Evolutionary conservation across 2,329 filamentous ascomycete genomes (phyloP).

Genomic region (Beauveria australis): DNA sequence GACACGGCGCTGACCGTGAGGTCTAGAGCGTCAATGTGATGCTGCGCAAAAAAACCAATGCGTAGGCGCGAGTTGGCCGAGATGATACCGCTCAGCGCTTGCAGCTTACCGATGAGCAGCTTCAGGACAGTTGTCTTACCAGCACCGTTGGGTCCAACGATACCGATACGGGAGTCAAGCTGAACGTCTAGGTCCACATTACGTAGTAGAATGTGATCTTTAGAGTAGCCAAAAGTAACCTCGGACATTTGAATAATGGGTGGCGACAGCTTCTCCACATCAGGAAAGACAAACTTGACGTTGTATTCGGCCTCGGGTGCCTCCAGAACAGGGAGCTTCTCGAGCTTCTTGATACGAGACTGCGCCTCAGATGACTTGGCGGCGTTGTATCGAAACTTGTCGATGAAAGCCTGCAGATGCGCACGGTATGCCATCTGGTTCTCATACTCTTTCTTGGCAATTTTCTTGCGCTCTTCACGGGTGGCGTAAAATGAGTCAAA

Average conservation of each 20-base stretch:
- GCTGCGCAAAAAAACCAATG: constrained; percentile 95
- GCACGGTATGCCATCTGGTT: constrained; percentile 93
- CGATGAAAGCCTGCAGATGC: constrained; percentile 95
- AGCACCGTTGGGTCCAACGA: constrained; percentile 97
- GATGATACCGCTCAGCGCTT: constrained; percentile 71
- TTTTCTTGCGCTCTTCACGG: constrained; percentile 94
- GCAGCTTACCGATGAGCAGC: constrained; percentile 82
- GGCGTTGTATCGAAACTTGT: constrained; percentile 99
- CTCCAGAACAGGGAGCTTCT: constrained; percentile 90
- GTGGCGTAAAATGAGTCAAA: constrained; percentile 97
- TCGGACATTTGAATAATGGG: constrained; percentile 96
- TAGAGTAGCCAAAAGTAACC: constrained; percentile 81
- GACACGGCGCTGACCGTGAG: constrained; percentile 81
- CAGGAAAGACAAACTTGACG: constrained; percentile 94
- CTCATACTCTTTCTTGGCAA: constrained; percentile 93
- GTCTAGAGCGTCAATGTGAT: constrained; percentile 94
- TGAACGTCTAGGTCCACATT: constrained; percentile 95
- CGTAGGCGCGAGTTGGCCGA: constrained; percentile 81
- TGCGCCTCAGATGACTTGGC: constrained; percentile 98
- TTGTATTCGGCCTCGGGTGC: constrained; percentile 89
- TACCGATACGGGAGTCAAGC: constrained; percentile 94
- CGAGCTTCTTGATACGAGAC: constrained; percentile 97
- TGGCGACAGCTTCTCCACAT: constrained; percentile 93
- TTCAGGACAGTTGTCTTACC: constrained; percentile 99
- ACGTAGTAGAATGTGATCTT: constrained; percentile 69